Evolutionary conservation across 805 yeast genomes (phyloP).

Genomic region (Candida glaebosa): DNA sequence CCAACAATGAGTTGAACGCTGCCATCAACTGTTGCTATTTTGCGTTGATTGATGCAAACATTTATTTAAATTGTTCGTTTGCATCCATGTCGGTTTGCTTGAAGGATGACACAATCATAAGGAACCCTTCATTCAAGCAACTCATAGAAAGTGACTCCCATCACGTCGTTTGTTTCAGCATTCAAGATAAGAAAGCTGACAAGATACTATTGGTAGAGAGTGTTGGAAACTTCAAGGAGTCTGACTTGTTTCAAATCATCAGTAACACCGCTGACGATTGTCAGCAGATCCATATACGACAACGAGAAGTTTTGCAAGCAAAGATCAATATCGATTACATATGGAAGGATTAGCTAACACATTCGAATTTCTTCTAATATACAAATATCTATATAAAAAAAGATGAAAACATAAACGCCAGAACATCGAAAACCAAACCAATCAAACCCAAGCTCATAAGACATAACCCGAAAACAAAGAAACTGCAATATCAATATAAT

Average conservation of each 20-base stretch:
- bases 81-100: conserved; percentile 52
- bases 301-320: conserved; percentile 43
- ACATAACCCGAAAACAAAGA: not conserved
- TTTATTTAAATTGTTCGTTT: conserved; percentile 63
- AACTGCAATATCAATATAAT: conserved; percentile 26
- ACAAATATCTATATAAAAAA: conserved; percentile 4
- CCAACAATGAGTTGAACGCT: conserved; percentile 56
- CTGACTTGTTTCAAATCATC: conserved; percentile 50
- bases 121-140: conserved; percentile 46
- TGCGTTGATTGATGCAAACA: conserved; percentile 78
- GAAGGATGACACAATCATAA: conserved; percentile 19
- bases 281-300: conserved; percentile 38
- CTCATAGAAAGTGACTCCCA: conserved; percentile 48
- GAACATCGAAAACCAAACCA: not conserved
- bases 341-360: conserved; percentile 40
- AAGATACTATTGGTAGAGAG: conserved; percentile 70
- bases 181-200: conserved; percentile 47
- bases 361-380: conserved; percentile 2
- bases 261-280: conserved; percentile 49
- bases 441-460: not conserved
- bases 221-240: conserved; percentile 62
- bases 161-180: conserved; percentile 63
- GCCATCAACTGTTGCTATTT: conserved; percentile 70
- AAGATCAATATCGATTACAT: conserved; percentile 53
- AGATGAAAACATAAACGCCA: not conserved